Evolutionary conservation across 345 rosid genomes (phyloP).

Genomic region (Camelina neglecta): DNA sequence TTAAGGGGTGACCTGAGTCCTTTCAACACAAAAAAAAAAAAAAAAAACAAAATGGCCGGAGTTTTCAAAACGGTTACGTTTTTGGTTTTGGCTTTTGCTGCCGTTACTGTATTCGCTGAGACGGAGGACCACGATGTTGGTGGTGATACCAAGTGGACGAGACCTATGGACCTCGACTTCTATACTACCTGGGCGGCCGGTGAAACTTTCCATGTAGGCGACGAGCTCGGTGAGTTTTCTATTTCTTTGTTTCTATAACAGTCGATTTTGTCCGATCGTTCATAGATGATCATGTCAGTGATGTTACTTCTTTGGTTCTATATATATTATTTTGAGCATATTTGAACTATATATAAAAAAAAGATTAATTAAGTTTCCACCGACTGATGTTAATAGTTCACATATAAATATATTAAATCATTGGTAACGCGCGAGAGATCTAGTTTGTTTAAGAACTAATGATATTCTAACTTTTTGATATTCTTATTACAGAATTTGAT

Average conservation of each 20-base stretch:
- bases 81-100: conserved; percentile 38
- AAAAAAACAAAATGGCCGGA: conserved; percentile 41
- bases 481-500: conserved; percentile 52
- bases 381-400: conserved; percentile 17
- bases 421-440: neutral
- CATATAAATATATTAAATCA: neutral
- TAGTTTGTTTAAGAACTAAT: neutral
- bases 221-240: conserved; percentile 44
- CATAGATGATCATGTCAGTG: conserved; percentile 14
- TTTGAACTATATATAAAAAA: neutral
- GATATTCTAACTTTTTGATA: neutral
- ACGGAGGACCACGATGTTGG: conserved; percentile 47
- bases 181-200: conserved; percentile 40
- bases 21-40: conserved; percentile 39
- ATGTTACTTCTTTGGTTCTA: neutral
- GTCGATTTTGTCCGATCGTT: neutral
- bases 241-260: neutral
- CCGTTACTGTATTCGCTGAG: conserved; percentile 18
- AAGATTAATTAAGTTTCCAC: neutral
- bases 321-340: neutral
- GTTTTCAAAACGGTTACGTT: conserved; percentile 32
- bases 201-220: conserved; percentile 45
- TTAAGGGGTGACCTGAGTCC: conserved; percentile 41
- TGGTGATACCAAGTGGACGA: conserved; percentile 40
- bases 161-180: conserved; percentile 23